These are phyloP conservation scores for Diaporthe sp. DNA, from an alignment of 2,329 filamentous ascomycete genomes.

Conservation along the genomic window DNA sequence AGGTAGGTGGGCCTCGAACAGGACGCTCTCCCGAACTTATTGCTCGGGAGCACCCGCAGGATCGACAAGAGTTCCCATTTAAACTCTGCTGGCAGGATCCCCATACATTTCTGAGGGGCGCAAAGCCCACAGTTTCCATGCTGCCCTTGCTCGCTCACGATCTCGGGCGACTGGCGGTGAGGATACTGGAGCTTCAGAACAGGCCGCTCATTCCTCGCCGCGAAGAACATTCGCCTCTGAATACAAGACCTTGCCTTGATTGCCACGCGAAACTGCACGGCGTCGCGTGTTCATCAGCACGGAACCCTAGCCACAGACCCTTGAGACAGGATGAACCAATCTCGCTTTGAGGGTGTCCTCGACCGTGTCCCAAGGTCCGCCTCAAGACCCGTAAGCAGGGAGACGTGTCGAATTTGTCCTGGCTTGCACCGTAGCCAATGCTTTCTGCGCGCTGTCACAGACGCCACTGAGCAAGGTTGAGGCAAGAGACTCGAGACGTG, in stretches of 20 bases:
- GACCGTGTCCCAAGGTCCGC: neutral
- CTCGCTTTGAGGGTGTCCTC: neutral
- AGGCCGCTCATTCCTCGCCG: neutral
- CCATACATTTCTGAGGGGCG: neutral
- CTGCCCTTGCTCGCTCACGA: too few relatives aligned
- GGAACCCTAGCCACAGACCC: neutral
- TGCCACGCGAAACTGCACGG: neutral
- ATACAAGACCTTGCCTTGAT: neutral
- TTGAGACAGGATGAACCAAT: neutral
- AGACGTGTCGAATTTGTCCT: too few relatives aligned
- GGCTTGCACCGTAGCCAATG: neutral
- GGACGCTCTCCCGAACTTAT: neutral
- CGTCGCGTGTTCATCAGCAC: neutral
- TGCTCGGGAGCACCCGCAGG: conserved; percentile 7
- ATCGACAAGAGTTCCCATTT: conserved; percentile 4
- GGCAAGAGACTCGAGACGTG: neutral
- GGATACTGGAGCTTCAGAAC: neutral
- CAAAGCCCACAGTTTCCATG: neutral
- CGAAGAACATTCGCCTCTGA: neutral
- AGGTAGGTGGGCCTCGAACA: neutral
- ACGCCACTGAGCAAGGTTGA: neutral
- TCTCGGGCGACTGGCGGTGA: neutral
- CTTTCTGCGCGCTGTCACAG: neutral
- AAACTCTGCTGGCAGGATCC: neutral
- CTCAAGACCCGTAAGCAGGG: neutral